phyloP scores from a whole-genome alignment of 768 basidiomycete genomes.

The Leccinum rimulosum region DNA sequence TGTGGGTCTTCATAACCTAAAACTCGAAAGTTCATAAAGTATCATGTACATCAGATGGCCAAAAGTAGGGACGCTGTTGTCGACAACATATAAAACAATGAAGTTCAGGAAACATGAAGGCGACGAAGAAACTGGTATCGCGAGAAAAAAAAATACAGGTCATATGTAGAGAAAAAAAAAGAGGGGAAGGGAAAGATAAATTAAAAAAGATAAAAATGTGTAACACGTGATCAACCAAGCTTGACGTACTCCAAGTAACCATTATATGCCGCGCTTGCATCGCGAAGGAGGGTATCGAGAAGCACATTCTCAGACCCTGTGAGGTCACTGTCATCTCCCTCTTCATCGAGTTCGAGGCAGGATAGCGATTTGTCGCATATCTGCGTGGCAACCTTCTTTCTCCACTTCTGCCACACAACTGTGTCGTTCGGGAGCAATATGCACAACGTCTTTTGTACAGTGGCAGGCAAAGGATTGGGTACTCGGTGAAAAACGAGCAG shows the following conservation, averaged over 20 bases:
- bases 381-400: conserved; percentile 13
- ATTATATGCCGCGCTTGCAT: conserved; percentile 15
- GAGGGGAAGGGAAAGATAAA: too few species aligned
- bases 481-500: conserved; percentile 14
- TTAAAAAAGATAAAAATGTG: neutral
- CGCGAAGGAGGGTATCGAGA: conserved; percentile 15
- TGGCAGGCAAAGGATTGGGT: neutral
- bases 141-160: neutral
- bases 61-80: neutral
- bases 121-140: neutral
- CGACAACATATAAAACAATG: neutral
- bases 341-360: conserved; percentile 3
- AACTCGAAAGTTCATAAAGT: neutral
- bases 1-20: neutral
- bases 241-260: conserved; percentile 3
- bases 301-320: neutral
- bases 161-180: neutral
- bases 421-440: conserved; percentile 23
- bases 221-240: neutral
- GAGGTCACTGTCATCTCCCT: neutral
- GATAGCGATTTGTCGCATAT: conserved; percentile 9
- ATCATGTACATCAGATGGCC: too few species aligned
- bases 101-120: neutral
- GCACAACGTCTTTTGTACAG: conserved; percentile 11
- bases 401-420: conserved; percentile 20